phyloP scores from a whole-genome alignment of 2,329 filamentous ascomycete genomes.

The Penicillium sp. region DNA sequence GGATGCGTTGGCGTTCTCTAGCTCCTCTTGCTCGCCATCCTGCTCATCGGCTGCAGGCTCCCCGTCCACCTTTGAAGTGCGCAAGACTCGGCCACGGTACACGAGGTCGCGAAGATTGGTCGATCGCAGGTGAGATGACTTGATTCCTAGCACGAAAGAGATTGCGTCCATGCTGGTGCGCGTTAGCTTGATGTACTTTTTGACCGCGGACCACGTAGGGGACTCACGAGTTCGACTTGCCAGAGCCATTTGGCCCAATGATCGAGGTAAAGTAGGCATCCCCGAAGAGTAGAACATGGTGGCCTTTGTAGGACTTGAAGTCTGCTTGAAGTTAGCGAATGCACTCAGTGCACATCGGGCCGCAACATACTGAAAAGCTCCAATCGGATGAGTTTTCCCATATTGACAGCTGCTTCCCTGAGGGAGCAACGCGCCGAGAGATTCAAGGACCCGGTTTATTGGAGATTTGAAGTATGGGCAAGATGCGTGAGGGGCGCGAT shows the following conservation, averaged over 20 bases:
- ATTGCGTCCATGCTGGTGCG: slow-evolving; percentile 89
- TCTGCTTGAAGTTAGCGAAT: slow-evolving; percentile 57
- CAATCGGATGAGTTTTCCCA: slow-evolving; percentile 95
- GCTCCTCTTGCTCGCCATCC: slow-evolving; percentile 62
- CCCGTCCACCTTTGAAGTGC: slow-evolving; percentile 86
- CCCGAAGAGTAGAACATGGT: slow-evolving; percentile 90
- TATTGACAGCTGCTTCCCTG: slow-evolving; percentile 52
- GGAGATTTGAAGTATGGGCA: slow-evolving; percentile 14
- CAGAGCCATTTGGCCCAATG: slow-evolving; percentile 98
- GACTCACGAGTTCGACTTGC: slow-evolving; percentile 93
- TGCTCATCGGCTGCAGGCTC: slow-evolving; percentile 66
- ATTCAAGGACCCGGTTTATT: slow-evolving; percentile 16
- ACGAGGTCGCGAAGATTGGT: slow-evolving; percentile 91
- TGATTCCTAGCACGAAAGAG: slow-evolving; percentile 97
- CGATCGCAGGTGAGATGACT: slow-evolving; percentile 95
- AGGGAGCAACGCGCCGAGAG: slow-evolving; percentile 22
- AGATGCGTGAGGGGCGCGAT: slow-evolving; percentile 27
- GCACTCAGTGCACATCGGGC: slow-evolving; percentile 5
- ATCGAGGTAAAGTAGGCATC: slow-evolving; percentile 99
- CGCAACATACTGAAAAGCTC: slow-evolving; percentile 82
- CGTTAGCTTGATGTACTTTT: slow-evolving; percentile 22
- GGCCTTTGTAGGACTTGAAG: slow-evolving; percentile 99
- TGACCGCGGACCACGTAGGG: not conserved
- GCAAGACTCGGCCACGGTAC: slow-evolving; percentile 90
- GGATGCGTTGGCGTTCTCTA: slow-evolving; percentile 59